Base-by-base conservation (phyloP, 306 rosid species). In the Quercus ilex region DNA sequence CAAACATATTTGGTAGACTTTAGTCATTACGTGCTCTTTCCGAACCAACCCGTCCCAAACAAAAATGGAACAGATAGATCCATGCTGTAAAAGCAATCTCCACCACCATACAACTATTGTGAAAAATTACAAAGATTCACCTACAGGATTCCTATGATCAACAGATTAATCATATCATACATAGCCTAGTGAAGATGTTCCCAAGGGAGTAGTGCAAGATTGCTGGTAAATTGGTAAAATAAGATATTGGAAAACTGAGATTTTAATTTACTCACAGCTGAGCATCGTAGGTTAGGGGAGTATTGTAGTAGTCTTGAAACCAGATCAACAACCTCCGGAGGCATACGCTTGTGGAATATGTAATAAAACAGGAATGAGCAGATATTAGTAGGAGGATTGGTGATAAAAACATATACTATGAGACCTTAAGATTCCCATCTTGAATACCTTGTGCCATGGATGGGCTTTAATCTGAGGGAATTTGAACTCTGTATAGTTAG, bases 291-390 rank as follows among this genome's bases (percentile, higher is more conserved):
- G 84, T 92, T 92, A 31, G 98, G 98, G 33, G 98, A 94, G 89
- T 94, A 94, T 57, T 94, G 98, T 60, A 94, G 80, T 68, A 94
- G 86, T 91, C 98, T 89, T 55, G 97, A 94, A 74, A 94, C 98
- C 78, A 94, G 90, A 88, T 94, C 98, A 82, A 94, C 98, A 71
- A 97, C 97, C 85, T 94, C 98, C 58, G 97, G 97, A 65, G 98
- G 98, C 98, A 94, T 92, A 53, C 98, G 97, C 82, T 91, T 94
- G 84, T 94, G 93, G 85, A 94, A 94, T 86, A 94, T 94, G 97
- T 94, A 60, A 75, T 8, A 31, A 14, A 63, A 73, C 21, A 65
- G 60, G 78, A 38, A 75, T 70, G 20, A 78, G 59, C 74, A 33
- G 43, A 20, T 77, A 75, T 43, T 71, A 14, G 60, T 25, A 0